These are phyloP conservation scores for Microcyclospora pomicola DNA, from an alignment of 2,329 filamentous ascomycete genomes.

Conservation along the genomic window DNA sequence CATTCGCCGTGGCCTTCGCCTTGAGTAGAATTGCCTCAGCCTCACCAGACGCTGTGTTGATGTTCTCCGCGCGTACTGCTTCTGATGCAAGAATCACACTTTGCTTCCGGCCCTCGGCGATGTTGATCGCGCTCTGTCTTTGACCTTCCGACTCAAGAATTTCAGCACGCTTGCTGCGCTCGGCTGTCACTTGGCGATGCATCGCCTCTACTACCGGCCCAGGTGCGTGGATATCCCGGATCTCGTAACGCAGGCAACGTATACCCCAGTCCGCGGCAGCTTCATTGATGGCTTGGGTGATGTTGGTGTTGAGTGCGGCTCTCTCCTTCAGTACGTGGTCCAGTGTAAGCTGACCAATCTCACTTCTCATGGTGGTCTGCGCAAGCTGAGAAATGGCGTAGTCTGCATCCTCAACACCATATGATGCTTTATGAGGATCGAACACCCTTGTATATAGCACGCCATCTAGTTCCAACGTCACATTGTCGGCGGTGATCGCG, in stretches of 20 bases:
- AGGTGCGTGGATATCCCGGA: constrained; percentile 93
- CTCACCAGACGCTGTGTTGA: constrained; percentile 87
- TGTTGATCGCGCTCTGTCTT: constrained; percentile 94
- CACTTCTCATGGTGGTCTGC: constrained; percentile 96
- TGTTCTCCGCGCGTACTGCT: constrained; percentile 75
- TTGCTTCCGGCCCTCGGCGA: constrained; percentile 94
- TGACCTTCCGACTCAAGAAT: constrained; percentile 96
- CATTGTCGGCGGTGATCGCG: constrained; percentile 96
- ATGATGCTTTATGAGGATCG: constrained; percentile 96
- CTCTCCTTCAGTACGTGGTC: constrained; percentile 98
- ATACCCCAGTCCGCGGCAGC: constrained; percentile 95
- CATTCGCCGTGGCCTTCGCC: constrained; percentile 70
- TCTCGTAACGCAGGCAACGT: constrained; percentile 91
- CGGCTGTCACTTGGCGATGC: constrained; percentile 95
- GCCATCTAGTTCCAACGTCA: constrained; percentile 89
- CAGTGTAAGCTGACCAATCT: constrained; percentile 90
- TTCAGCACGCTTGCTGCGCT: constrained; percentile 93
- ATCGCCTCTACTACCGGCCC: constrained; percentile 89
- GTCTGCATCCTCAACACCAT: constrained; percentile 95
- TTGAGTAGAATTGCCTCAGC: constrained; percentile 83
- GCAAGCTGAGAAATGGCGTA: constrained; percentile 97
- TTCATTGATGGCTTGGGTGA: constrained; percentile 97
- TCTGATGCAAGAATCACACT: constrained; percentile 92
- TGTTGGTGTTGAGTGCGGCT: constrained; percentile 90
- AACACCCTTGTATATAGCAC: constrained; percentile 93